Evolutionary conservation across 441 rosid genomes (phyloP).

Genomic region (Euphorbia corollata): DNA sequence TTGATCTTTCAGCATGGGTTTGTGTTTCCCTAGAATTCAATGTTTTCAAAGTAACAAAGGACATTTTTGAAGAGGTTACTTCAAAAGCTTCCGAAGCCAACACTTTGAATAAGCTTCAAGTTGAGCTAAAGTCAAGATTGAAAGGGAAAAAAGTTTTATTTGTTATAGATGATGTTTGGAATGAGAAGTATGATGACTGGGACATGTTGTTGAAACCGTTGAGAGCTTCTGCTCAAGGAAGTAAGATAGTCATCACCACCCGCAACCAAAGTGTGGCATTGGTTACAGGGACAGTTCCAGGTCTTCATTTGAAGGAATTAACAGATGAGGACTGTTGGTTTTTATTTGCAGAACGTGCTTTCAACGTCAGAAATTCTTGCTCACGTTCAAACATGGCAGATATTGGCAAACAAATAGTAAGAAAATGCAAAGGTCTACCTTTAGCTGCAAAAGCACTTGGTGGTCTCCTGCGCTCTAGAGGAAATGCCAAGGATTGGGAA

Average conservation of each 20-base stretch:
- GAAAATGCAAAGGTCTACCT: conserved; percentile 20
- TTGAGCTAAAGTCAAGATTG: conserved; percentile 16
- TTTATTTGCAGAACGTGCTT: conserved; percentile 26
- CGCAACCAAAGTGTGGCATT: conserved; percentile 21
- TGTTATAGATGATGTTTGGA: conserved; percentile 39
- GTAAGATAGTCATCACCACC: conserved; percentile 27
- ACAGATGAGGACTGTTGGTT: conserved; percentile 19
- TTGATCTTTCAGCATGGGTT: conserved; percentile 26
- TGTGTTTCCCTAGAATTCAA: conserved; percentile 22
- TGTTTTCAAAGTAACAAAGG: conserved; percentile 6
- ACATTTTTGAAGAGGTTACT: conserved; percentile 20
- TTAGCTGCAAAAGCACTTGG: conserved; percentile 17
- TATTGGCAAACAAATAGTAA: conserved; percentile 18
- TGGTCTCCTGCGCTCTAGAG: conserved; percentile 9
- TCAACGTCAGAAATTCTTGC: conserved; percentile 1
- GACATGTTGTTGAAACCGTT: conserved; percentile 19
- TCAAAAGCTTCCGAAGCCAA: conserved; percentile 14
- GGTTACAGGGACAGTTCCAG: conserved; percentile 19
- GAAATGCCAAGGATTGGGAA: conserved; percentile 12
- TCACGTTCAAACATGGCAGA: conserved; percentile 14
- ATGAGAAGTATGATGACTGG: conserved; percentile 25
- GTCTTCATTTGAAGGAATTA: conserved; percentile 15
- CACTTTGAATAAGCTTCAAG: conserved; percentile 25
- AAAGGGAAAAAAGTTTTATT: conserved; percentile 23
- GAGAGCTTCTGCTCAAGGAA: conserved; percentile 18